Evolutionary conservation across 2,329 filamentous ascomycete genomes (phyloP).

Genomic region (Knoxdaviesia capensis): DNA sequence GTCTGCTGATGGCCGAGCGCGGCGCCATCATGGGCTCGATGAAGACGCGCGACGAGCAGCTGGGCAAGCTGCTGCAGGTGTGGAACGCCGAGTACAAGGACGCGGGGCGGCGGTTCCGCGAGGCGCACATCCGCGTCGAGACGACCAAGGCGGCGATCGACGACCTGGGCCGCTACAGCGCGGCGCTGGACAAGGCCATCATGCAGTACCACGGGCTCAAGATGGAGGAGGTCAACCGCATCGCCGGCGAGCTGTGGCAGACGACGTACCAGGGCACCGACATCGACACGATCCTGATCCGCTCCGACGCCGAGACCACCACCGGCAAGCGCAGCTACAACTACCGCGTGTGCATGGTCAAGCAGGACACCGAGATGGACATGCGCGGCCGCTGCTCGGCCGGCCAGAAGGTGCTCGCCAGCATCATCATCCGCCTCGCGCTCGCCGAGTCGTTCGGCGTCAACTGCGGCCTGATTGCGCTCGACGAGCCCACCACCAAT

Average conservation of each 20-base stretch:
- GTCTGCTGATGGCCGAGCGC: constrained; percentile 50
- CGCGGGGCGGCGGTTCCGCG: constrained; percentile 60
- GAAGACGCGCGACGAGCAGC: constrained; percentile 67
- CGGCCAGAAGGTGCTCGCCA: constrained; percentile 88
- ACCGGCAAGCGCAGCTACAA: constrained; percentile 72
- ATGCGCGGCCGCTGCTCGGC: constrained; percentile 97
- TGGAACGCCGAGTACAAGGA: constrained; percentile 78
- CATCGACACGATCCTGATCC: constrained; percentile 89
- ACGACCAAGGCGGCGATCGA: constrained; percentile 87
- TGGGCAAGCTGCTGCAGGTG: constrained; percentile 51
- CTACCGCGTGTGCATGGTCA: constrained; percentile 95
- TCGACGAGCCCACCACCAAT: constrained; percentile 96
- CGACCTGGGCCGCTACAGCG: constrained; percentile 64
- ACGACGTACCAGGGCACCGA: constrained; percentile 93
- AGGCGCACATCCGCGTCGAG: constrained; percentile 73
- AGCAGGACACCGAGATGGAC: constrained; percentile 94
- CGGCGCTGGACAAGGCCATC: constrained; percentile 83
- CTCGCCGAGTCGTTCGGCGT: constrained; percentile 91
- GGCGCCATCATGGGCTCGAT: constrained; percentile 58
- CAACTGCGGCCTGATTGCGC: constrained; percentile 87
- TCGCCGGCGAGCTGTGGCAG: constrained; percentile 92
- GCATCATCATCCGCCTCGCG: constrained; percentile 91
- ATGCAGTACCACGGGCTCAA: constrained; percentile 94
- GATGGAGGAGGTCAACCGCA: constrained; percentile 95
- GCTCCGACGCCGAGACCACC: constrained; percentile 65